Evolutionary conservation across 2,329 filamentous ascomycete genomes (phyloP), one percentile per base, ranked within the genome.

Genomic region (Neofusicoccum cordaticola): DNA sequence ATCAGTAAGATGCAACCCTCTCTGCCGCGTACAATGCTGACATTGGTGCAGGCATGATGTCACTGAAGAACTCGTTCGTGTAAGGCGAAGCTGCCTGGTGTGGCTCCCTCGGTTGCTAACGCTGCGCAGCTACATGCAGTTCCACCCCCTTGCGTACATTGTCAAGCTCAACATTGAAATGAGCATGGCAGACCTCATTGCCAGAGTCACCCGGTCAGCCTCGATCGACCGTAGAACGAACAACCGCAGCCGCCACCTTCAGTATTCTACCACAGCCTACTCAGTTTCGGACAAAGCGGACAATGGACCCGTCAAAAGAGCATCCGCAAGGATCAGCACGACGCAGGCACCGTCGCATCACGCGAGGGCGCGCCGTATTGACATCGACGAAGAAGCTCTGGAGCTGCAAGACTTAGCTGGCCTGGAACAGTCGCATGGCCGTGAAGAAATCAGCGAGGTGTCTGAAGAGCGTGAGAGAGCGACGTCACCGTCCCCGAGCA

Each of bases 141-240:
- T 80, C 69, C 77, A 80, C 63, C 77, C 78, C 0, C 73, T 80
- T 9, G 75, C 74, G 5, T 80, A 80, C 69, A 77, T 79, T 53
- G 76, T 80, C 52, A 80, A 77, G 66, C 75, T 80, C 62, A 79
- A 81, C 68, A 80, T 80, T 62, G 79, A 81, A 69, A 77, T 80
- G 76, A 74, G 73, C 65, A 80, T 81, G 77, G 77, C 78, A 6
- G 74, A 75, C 1, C 73, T 80, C 7, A 78, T 80, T 63, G 53
- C 53, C 39, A 58, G 39, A 4, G 53, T 74, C 74, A 44, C 9
- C 7, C 39, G 53, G 4, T 58, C 53, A 31, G 27, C 22, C 5
- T 51, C 48, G 12, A 51, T 51, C n/a, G 48, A 51, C 8, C 48
- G 48, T 6, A 51, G 48, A 35, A n/a, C 19, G 8, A 51, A 51